Conservation (phyloP, 108 stramenopile genomes). For the Aurantiochytrium sp. region DNA sequence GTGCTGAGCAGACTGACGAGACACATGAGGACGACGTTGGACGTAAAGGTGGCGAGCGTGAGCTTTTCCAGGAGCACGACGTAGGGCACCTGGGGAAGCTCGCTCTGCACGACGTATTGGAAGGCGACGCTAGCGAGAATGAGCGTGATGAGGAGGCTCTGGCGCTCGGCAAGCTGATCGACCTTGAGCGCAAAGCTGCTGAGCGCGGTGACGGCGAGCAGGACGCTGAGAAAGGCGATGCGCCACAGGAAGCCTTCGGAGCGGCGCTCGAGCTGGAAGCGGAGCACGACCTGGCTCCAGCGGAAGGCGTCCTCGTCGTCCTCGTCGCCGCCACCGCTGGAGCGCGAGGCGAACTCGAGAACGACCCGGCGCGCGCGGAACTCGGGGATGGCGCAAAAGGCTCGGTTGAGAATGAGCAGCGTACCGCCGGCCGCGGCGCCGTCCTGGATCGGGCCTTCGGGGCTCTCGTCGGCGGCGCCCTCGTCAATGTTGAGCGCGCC, state of each 20-base stretch:
- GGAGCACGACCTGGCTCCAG: constrained; percentile 1
- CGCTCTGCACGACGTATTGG: not conserved
- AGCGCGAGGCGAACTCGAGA: not conserved
- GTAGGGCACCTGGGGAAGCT: not conserved
- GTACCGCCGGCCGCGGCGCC: not conserved
- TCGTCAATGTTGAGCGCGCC: not conserved
- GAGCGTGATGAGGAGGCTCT: not conserved
- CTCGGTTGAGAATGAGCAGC: not conserved
- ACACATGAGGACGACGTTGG: not conserved
- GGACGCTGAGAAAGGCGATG: constrained; percentile 18
- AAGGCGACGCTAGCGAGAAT: not conserved
- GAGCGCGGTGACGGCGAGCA: not conserved
- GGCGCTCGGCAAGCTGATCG: not conserved
- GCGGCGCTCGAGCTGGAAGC: constrained; percentile 4
- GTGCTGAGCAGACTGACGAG: not conserved
- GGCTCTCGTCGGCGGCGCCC: not conserved
- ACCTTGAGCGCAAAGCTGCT: not conserved
- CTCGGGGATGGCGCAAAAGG: not conserved
- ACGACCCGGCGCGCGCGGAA: not conserved
- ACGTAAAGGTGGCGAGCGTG: not conserved
- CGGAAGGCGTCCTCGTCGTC: constrained; percentile 1
- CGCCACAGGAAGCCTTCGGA: constrained; percentile 6
- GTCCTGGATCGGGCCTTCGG: not conserved
- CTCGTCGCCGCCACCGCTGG: not conserved
- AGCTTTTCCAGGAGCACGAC: not conserved